Evolutionary conservation across 2,329 filamentous ascomycete species (phyloP), one percentile per base, ranked within the genome.

Genomic region (Clonostachys solani): DNA sequence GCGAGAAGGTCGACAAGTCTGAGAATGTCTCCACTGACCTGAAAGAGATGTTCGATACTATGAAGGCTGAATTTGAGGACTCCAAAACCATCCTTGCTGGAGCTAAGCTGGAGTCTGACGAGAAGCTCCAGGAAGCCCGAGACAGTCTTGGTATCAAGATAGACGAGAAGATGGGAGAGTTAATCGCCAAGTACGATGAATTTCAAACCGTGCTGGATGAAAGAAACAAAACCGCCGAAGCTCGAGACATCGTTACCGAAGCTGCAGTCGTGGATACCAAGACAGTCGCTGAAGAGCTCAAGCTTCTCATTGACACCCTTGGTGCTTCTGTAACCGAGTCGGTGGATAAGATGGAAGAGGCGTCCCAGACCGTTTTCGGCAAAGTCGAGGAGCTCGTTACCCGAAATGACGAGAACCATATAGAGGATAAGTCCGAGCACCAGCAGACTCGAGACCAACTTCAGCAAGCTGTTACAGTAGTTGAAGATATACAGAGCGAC

Each of bases 141-240:
- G 77, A 82, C 9, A 68, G 61, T 6, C 67, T 86, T 9, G 68
- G 73, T 40, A 63, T 65, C 49, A 83, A 81, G 61, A 69, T 86
- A 41, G 81, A 83, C 35, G 80, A 83, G 56, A 81, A 80, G 56
- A 77, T 96, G 55, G 80, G 80, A 49, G 88, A 91, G 53, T 75
- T 99, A 19, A 82, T 95, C 63, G 74, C 78, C 55, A 96, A 95
- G 63, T 95, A 96, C 59, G 92, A 96, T 47, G 89, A 94, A 50
- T 85, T 92, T 52, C 87, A 95, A 59, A 71, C 78, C 17, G 73
- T 82, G 8, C 78, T 89, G 33, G 87, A 95, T 41, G 85, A 88
- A 43, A 87, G 87, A 56, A 80, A 84, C 43, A 83, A 84, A 53
- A 78, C 85, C 34, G 81, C 83, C 46, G 89, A 92, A 56, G 84